phyloP scores from a whole-genome alignment of 306 rosid species.

The Urtica urens region DNA sequence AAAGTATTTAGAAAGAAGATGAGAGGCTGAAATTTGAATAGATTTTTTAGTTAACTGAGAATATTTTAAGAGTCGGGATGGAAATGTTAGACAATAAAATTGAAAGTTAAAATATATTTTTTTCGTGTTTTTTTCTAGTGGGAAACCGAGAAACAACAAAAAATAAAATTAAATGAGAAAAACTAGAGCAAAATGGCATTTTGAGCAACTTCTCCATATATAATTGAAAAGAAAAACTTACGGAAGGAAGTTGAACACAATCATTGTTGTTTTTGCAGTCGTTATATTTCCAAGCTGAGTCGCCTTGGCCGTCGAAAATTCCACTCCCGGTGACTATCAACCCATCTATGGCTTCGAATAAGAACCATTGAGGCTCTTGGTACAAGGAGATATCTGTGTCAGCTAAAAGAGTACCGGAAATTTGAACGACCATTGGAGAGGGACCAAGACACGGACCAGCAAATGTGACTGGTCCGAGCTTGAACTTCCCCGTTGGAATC shows the following conservation, averaged over 20 bases:
- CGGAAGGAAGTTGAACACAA: constrained; percentile 46
- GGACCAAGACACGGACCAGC: constrained; percentile 50
- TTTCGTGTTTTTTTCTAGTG: too few relatives aligned
- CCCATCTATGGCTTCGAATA: constrained; percentile 35
- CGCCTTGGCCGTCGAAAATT: constrained; percentile 60
- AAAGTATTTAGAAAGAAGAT: too few relatives aligned
- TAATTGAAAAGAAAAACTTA: constrained; percentile 17
- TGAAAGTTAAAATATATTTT: too few relatives aligned
- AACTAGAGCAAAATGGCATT: background rate
- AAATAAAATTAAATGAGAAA: background rate
- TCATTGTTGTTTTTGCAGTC: constrained; percentile 19
- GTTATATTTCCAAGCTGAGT: constrained; percentile 28
- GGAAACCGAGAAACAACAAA: too few relatives aligned
- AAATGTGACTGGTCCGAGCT: constrained; percentile 35
- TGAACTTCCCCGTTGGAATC: constrained; percentile 44
- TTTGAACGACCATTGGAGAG: constrained; percentile 39
- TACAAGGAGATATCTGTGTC: constrained; percentile 30
- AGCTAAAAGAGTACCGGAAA: constrained; percentile 45
- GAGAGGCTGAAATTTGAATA: too few relatives aligned
- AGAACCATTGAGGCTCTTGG: constrained; percentile 38
- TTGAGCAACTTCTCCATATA: background rate
- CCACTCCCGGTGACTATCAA: constrained; percentile 54
- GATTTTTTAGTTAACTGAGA: too few relatives aligned
- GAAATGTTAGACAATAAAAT: too few relatives aligned
- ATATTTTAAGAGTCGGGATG: too few relatives aligned